Base-by-base conservation (phyloP, 257 asterid species). In the Primulina tabacum region DNA sequence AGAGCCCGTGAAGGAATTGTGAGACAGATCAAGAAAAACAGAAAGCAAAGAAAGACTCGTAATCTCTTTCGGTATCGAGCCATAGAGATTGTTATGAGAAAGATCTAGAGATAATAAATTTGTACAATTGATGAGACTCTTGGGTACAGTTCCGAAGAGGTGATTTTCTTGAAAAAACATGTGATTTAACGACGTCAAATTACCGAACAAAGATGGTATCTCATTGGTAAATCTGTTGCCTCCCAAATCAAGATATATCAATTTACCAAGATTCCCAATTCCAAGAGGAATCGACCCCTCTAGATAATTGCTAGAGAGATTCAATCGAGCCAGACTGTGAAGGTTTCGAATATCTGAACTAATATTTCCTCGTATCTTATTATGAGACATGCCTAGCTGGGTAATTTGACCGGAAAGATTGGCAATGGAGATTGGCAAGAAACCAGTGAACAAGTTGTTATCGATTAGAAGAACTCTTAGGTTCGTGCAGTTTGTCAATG, bases 281-380 rank as follows among this genome's bases (percentile, higher is more conserved):
- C 55, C 50, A n/a, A 60, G 30, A 1, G 87, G 83, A 38, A 84
- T 70, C 4, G 76, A 18, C 14, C 82, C 83, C 2, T 59, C 18
- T n/a, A 84, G 63, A 37, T 37, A 58, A 60, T 77, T 77, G 60
- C 56, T 8, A 52, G 38, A 57, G 65, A 81, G 69, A 18, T 33
- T 21, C 6, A 78, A 28, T 16, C 37, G 35, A 60, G 56, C 70
- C 4, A 84, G 33, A n/a, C 72, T 62, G 30, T 24, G 20, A 43
- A 82, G 80, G 60, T 80, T 70, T 20, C 64, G 65, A 32, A 84
- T 75, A 52, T 65, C 85, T 4, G 52, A 32, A 34, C 82, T 85
- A 50, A 84, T 76, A 16, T 55, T 69, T 29, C 89, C 89, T 1
- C 69, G 72, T n/a, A 82, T 61, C 8, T 73, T 79, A 64, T 82